These are phyloP conservation scores for Ogataea degrootiae DNA, from an alignment of 805 yeast genomes.

Conservation along the genomic window DNA sequence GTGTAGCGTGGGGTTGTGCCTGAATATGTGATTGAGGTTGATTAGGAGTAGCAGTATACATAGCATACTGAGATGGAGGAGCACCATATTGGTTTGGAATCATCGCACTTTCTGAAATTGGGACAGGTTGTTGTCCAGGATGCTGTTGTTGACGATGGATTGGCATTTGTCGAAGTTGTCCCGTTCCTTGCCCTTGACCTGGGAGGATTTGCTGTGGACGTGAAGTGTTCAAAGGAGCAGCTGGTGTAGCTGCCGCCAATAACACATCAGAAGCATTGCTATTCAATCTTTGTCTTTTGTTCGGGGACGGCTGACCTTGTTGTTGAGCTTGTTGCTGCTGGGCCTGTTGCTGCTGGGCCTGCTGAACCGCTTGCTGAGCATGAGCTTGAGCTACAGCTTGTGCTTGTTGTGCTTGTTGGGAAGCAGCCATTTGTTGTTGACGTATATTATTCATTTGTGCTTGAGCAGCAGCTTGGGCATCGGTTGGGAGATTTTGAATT, in stretches of 20 bases:
- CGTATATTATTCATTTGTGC: conserved; percentile 24
- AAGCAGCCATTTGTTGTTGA: conserved; percentile 24
- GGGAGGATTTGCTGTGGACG: conserved; percentile 15
- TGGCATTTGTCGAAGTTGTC: neutral
- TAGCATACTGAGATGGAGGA: conserved; percentile 27
- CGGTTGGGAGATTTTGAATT: conserved; percentile 8
- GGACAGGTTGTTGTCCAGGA: conserved; percentile 10
- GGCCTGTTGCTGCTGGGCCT: neutral
- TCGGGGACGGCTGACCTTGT: neutral
- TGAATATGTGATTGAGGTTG: conserved; percentile 10
- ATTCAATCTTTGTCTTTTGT: too few species aligned
- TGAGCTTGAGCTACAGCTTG: conserved; percentile 22
- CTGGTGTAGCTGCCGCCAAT: neutral
- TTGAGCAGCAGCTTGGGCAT: conserved; percentile 25
- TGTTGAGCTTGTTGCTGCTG: conserved; percentile 4
- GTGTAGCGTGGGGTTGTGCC: neutral
- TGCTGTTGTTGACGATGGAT: conserved; percentile 3
- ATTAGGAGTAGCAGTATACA: conserved; percentile 22
- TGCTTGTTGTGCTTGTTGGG: conserved; percentile 21
- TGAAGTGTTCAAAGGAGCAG: neutral
- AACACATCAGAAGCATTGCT: too few species aligned
- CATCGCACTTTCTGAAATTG: conserved; percentile 28
- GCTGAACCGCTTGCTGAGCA: conserved; percentile 12
- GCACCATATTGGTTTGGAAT: conserved; percentile 25
- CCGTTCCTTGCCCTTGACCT: conserved; percentile 16